A percentile compares a stretch with the other conserved stretches of the same genome.
These are phyloP conservation scores for Candida oleophila DNA, from an alignment of 805 yeast genomes.

Conservation along the genomic window DNA sequence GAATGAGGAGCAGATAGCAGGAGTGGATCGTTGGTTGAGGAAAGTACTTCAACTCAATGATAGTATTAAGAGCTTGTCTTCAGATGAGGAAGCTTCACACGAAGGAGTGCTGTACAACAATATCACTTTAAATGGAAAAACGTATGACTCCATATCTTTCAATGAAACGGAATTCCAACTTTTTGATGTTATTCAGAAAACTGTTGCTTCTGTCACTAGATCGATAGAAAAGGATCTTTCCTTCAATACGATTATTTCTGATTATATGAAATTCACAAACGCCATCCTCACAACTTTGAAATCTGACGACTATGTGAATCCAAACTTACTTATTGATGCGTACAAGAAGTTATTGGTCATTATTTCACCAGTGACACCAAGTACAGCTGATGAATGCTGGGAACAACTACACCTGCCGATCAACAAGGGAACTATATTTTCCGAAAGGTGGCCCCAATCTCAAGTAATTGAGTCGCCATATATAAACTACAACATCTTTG, in stretches of 20 bases:
- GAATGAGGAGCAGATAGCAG: constrained; percentile 87
- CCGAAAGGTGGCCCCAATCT: constrained; percentile 63
- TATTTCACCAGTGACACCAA: constrained; percentile 81
- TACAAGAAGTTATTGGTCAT: constrained; percentile 56
- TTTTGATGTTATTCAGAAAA: constrained; percentile 55
- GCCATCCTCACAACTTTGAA: constrained; percentile 40
- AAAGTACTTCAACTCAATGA: constrained; percentile 45
- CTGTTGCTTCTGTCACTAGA: constrained; percentile 49
- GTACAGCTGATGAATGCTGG: constrained; percentile 81
- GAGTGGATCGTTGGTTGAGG: constrained; percentile 83
- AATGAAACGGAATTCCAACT: constrained; percentile 50
- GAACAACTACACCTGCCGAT: constrained; percentile 37
- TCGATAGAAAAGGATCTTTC: constrained; percentile 61
- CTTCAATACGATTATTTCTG: constrained; percentile 84
- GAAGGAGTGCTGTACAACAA: constrained; percentile 8
- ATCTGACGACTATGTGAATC: constrained; percentile 27
- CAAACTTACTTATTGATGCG: constrained; percentile 45
- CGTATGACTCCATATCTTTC: constrained; percentile 18
- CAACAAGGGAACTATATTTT: constrained; percentile 36
- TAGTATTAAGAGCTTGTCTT: constrained; percentile 9
- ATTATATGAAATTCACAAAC: constrained; percentile 81
- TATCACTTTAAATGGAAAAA: constrained; percentile 19
- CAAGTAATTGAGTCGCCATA: constrained; percentile 40
- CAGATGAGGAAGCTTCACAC: not conserved
- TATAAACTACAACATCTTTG: constrained; percentile 54